Evolutionary conservation across 768 basidiomycete species (phyloP), one percentile per base, ranked within the genome.

Genomic region (Leccinellum rugosiceps): DNA sequence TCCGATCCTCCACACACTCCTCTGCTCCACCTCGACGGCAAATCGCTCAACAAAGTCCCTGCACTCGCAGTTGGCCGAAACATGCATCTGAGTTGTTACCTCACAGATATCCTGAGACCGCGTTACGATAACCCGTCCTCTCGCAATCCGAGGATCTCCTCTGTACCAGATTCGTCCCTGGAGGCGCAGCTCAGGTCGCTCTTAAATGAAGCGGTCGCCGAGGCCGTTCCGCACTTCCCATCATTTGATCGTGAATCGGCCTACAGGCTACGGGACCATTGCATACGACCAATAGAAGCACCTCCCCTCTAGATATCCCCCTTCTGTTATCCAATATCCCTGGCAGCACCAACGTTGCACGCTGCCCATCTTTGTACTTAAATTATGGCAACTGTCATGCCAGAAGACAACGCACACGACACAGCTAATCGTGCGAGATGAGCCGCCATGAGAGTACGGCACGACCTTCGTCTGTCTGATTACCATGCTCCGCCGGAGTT

Each of bases 91-190:
- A 51, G 55, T 8, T 54, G 47, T 54, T 55, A 57, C 52, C 45
- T 47, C 41, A 17, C 6, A 35, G 4, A 10, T 41, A 11, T 41
- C 38, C 48, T 26, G 41, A 49, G 34, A 28, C 38, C 38, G 47
- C 28, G 48, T 61, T 46, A 58, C 60, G 26, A 15, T 58, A 34
- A 25, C 14, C 30, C n/a, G 32, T 32, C 30, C 35, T 55, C 34
- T 52, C 64, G 59, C 62, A 53, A 47, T 32, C 63, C 63, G 60
- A 65, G 63, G 57, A 68, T 46, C 57, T 50, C 56, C 48, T 47
- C 52, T 35, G 30, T 41, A 10, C 32, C 26, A 6, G 28, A 9
- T 13, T 23, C 21, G 53, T 46, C 14, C 62, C 53, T 54, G 45
- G 49, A 58, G 47, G 21, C 25, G 52, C 56, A n/a, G 3, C 38